Evolutionary conservation across 2,329 filamentous ascomycete genomes (phyloP).

Genomic region (Botryotinia globosa): DNA sequence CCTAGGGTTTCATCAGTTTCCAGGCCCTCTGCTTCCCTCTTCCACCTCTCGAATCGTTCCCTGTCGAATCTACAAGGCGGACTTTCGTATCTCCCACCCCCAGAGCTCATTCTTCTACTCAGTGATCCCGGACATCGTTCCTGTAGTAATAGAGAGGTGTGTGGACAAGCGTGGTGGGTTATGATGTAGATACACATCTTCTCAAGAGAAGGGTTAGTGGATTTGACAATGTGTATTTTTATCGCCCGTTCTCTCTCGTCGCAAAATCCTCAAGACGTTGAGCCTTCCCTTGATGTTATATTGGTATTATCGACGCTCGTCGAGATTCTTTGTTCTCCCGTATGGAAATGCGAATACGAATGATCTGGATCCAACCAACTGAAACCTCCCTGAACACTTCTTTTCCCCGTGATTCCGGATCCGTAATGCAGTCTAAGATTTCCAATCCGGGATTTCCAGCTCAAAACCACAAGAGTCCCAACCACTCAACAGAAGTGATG

Average conservation of each 20-base stretch:
- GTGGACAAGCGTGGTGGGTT: not conserved
- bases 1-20: too few species aligned
- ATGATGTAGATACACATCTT: constrained; percentile 5
- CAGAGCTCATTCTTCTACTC: not conserved
- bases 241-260: constrained; percentile 49
- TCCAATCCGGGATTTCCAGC: not conserved
- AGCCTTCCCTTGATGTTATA: not conserved
- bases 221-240: not conserved
- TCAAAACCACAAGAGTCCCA: not conserved
- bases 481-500: not conserved
- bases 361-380: not conserved
- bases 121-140: not conserved
- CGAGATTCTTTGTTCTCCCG: not conserved
- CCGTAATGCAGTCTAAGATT: not conserved
- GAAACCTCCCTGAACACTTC: not conserved
- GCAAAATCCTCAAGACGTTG: not conserved
- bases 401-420: not conserved
- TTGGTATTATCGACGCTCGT: not conserved
- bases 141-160: not conserved
- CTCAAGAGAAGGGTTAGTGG: not conserved
- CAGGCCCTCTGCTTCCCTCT: not conserved
- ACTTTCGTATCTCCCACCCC: not conserved
- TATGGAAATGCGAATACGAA: not conserved
- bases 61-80: not conserved
- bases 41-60: not conserved